Evolutionary conservation across 2,329 filamentous ascomycete species (phyloP).

Genomic region (Scedosporium dehoogii): DNA sequence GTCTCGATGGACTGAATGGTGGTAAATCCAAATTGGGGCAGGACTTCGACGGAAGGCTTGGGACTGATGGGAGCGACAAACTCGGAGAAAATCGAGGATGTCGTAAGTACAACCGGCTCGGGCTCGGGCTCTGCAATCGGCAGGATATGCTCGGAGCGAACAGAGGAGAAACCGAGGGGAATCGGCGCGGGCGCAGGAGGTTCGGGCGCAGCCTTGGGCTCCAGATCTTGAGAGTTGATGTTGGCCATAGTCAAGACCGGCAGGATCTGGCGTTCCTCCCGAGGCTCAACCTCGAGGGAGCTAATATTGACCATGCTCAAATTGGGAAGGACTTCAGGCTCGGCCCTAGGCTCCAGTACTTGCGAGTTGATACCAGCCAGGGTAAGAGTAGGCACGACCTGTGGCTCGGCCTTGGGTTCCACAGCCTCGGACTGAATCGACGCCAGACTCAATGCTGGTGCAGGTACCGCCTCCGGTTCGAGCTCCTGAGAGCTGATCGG

Average conservation of each 20-base stretch:
- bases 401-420: conserved; percentile 4
- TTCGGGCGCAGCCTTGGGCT: conserved; percentile 20
- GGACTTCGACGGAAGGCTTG: conserved; percentile 5
- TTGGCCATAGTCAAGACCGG: conserved; percentile 15
- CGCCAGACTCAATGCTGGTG: not conserved
- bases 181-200: conserved; percentile 13
- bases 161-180: conserved; percentile 19
- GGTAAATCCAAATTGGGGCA: conserved; percentile 30
- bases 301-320: conserved; percentile 21
- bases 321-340: conserved; percentile 17
- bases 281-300: conserved; percentile 17
- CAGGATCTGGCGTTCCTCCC: not conserved
- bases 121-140: conserved; percentile 19
- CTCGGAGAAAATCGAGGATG: conserved; percentile 13
- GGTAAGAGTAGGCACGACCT: conserved; percentile 10
- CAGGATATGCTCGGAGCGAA: conserved; percentile 26
- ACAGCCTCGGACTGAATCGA: conserved; percentile 4
- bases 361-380: conserved; percentile 18
- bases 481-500: conserved; percentile 21
- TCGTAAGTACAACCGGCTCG: conserved; percentile 10
- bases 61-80: conserved; percentile 7
- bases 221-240: conserved; percentile 18
- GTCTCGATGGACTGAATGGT: conserved; percentile 35
- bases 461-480: conserved; percentile 14
- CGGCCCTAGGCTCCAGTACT: conserved; percentile 17